phyloP scores from a whole-genome alignment of 208 protist genomes.

The Leishmania mexicana region DNA sequence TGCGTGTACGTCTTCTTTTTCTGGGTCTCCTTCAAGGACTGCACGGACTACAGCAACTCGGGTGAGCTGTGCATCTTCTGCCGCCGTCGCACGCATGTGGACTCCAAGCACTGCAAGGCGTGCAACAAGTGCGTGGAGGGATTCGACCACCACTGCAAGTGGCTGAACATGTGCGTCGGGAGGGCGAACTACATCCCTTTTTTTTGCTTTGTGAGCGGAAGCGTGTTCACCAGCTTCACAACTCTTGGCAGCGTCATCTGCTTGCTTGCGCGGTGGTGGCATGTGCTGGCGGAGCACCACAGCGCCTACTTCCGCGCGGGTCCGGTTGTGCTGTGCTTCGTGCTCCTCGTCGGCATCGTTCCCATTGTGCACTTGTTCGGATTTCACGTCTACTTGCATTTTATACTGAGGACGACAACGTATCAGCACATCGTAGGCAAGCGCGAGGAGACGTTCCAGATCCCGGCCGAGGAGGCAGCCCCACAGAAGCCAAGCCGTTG shows the following conservation, averaged over 20 bases:
- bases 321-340: conserved; percentile 42
- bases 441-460: conserved; percentile 29
- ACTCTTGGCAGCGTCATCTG: conserved; percentile 37
- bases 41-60: conserved; percentile 48
- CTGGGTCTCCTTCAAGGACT: conserved; percentile 65
- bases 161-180: conserved; percentile 92
- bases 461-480: neutral
- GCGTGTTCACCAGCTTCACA: conserved; percentile 25
- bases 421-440: conserved; percentile 63
- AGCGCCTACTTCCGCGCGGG: conserved; percentile 66
- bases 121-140: conserved; percentile 89
- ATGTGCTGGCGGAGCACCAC: conserved; percentile 35
- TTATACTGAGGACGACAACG: conserved; percentile 45
- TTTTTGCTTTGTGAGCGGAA: conserved; percentile 51
- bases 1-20: conserved; percentile 31
- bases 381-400: conserved; percentile 66
- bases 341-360: conserved; percentile 36
- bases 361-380: conserved; percentile 60
- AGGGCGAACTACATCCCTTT: conserved; percentile 80
- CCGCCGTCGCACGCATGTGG: conserved; percentile 43
- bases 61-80: conserved; percentile 77
- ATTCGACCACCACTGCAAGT: conserved; percentile 95
- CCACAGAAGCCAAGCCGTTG: neutral
- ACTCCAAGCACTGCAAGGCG: conserved; percentile 87
- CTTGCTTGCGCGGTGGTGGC: conserved; percentile 66